These are phyloP conservation scores for Saccharomycopsis synnaedendra DNA, from an alignment of 805 yeast genomes.

Conservation along the genomic window DNA sequence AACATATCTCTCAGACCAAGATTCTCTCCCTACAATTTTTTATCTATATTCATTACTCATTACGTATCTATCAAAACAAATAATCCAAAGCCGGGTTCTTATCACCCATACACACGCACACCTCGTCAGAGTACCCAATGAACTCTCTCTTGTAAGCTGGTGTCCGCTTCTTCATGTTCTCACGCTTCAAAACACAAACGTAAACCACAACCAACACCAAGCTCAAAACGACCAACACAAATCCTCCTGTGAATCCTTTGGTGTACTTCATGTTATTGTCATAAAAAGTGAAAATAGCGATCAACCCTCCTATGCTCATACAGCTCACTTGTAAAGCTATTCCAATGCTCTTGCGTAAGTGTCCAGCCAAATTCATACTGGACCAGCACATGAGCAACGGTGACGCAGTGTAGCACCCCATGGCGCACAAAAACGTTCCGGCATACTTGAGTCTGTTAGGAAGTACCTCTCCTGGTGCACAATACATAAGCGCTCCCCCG, in stretches of 20 bases:
- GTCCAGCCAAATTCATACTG: slow-evolving; percentile 27
- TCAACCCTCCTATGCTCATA: slow-evolving; percentile 54
- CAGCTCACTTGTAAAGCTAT: slow-evolving; percentile 55
- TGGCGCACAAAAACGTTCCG: slow-evolving; percentile 36
- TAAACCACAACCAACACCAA: slow-evolving; percentile 27
- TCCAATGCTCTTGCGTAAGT: slow-evolving; percentile 44
- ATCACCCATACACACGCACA: slow-evolving; percentile 26
- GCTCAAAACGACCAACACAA: slow-evolving; percentile 34
- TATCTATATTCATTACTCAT: neutral
- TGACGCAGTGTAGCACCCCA: slow-evolving; percentile 57
- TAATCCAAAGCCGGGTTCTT: slow-evolving; percentile 26
- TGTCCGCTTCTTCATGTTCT: slow-evolving; percentile 21
- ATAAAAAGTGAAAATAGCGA: slow-evolving; percentile 4
- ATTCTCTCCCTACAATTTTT: neutral
- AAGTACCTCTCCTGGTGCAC: slow-evolving; percentile 23
- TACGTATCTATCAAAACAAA: slow-evolving; percentile 19
- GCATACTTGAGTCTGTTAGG: slow-evolving; percentile 36
- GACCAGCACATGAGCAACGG: slow-evolving; percentile 59
- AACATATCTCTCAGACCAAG: neutral
- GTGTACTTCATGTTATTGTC: slow-evolving; percentile 4
- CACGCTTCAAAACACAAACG: slow-evolving; percentile 22
- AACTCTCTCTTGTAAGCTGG: slow-evolving; percentile 22
- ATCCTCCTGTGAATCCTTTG: slow-evolving; percentile 9
- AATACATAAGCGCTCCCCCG: slow-evolving; percentile 43
- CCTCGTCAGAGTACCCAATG: slow-evolving; percentile 20